Evolutionary conservation across 106 monocot species (phyloP).

Genomic region (Apostasia ramifera): DNA sequence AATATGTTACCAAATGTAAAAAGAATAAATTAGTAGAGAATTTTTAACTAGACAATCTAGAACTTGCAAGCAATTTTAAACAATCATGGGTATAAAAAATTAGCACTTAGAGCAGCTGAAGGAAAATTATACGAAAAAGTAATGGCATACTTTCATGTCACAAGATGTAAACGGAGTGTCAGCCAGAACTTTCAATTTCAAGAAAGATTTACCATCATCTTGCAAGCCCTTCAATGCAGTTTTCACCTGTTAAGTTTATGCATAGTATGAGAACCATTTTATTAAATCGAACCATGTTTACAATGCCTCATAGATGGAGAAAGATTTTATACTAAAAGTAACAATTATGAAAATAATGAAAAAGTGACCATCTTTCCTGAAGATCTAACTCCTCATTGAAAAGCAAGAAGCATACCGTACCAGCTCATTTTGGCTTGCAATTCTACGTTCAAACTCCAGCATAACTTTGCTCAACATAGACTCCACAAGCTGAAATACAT

Average conservation of each 20-base stretch:
- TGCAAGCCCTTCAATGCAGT: conserved; percentile 29
- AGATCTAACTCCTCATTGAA: background rate
- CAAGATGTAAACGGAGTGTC: conserved; percentile 27
- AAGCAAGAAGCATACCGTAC: conserved; percentile 18
- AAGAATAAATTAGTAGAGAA: background rate
- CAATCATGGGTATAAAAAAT: background rate
- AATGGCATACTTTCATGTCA: conserved; percentile 34
- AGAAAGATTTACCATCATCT: conserved; percentile 44
- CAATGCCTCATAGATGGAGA: too few species aligned
- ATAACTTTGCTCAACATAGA: conserved; percentile 73
- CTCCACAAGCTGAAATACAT: conserved; percentile 51
- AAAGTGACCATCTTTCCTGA: background rate
- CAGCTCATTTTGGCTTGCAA: conserved; percentile 66
- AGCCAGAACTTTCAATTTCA: conserved; percentile 44
- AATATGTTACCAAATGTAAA: too few species aligned
- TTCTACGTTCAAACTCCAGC: conserved; percentile 76
- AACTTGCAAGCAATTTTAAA: background rate
- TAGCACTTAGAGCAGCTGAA: background rate
- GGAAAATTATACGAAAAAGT: background rate
- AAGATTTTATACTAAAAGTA: background rate
- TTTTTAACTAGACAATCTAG: background rate
- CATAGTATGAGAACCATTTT: background rate
- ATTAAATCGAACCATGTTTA: too few species aligned
- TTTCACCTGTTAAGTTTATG: conserved; percentile 37
- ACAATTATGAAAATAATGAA: background rate